Percentiles rank a stretch among this genome's conserved stretches.
phyloP scores from a whole-genome alignment of 2,329 filamentous ascomycete genomes.

The Diaporthe batatas region DNA sequence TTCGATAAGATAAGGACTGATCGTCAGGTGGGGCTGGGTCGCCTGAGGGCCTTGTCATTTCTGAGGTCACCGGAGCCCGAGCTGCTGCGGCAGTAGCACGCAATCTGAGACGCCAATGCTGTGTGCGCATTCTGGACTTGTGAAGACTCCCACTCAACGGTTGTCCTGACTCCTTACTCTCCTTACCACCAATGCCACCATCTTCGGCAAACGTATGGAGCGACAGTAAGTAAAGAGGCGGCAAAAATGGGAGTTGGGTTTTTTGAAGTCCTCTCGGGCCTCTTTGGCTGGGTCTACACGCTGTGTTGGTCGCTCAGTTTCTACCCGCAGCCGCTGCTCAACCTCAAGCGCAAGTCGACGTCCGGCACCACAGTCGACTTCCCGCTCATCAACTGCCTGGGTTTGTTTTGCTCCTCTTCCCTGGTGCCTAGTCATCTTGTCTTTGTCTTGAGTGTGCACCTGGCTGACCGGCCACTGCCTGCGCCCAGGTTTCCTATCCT shows the following conservation, averaged over 20 bases:
- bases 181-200: neutral
- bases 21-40: conserved; percentile 1
- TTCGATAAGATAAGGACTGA: conserved; percentile 30
- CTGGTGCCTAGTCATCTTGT: neutral
- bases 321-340: conserved; percentile 90
- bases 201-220: conserved; percentile 7
- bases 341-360: conserved; percentile 82
- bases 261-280: conserved; percentile 64
- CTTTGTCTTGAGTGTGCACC: neutral
- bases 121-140: neutral
- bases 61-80: conserved; percentile 7
- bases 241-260: conserved; percentile 50
- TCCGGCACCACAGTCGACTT: conserved; percentile 90
- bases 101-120: conserved; percentile 24
- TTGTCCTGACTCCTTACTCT: neutral
- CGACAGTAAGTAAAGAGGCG: neutral
- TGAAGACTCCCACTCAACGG: no score
- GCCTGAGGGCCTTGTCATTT: neutral
- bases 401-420: conserved; percentile 50
- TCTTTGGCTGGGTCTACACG: conserved; percentile 83
- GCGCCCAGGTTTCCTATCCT: conserved; percentile 76
- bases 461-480: conserved; percentile 29
- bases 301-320: conserved; percentile 88
- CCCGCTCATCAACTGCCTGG: conserved; percentile 78
- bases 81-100: conserved; percentile 13